A percentile compares a stretch with the other conserved stretches of the same genome.
These are phyloP conservation scores for Trichoderma aggressivum DNA, from an alignment of 2,329 filamentous ascomycete species.

Conservation along the genomic window DNA sequence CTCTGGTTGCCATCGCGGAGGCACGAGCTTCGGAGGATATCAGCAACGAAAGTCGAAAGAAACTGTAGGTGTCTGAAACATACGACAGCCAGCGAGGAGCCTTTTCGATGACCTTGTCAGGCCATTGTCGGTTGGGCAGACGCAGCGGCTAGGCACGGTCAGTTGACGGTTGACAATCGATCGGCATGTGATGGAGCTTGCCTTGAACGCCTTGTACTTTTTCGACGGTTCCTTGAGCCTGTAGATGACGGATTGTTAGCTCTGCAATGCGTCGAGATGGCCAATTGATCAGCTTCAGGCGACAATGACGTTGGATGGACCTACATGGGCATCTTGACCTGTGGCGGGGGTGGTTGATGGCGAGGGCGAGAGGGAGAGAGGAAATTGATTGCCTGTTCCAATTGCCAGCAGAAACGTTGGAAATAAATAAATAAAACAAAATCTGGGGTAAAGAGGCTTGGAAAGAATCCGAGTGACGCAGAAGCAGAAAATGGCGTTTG, in stretches of 20 bases:
- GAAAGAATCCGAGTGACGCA: background rate
- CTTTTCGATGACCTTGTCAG: constrained; percentile 4
- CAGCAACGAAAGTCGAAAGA: too few relatives aligned
- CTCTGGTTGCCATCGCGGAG: constrained; percentile 10
- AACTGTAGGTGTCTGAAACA: too few relatives aligned
- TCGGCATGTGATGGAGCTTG: background rate
- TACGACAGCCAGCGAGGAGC: constrained; percentile 10
- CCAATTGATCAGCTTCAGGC: too few relatives aligned
- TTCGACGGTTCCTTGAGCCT: constrained; percentile 7
- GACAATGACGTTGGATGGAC: too few relatives aligned
- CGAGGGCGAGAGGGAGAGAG: background rate
- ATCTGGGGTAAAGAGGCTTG: background rate
- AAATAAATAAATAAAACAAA: background rate
- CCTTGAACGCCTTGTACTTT: constrained; percentile 9
- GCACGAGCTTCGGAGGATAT: background rate
- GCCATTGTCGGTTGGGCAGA: constrained; percentile 6
- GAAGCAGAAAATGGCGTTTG: background rate
- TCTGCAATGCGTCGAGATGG: background rate
- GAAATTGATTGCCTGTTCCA: background rate
- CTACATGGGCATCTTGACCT: background rate
- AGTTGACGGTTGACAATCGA: background rate
- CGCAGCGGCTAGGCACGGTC: background rate
- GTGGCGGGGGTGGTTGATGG: background rate
- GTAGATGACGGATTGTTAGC: background rate
- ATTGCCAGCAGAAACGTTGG: background rate